These are phyloP conservation scores for Rhodotorula taiwanensis DNA, from an alignment of 768 basidiomycete species.

Conservation along the genomic window DNA sequence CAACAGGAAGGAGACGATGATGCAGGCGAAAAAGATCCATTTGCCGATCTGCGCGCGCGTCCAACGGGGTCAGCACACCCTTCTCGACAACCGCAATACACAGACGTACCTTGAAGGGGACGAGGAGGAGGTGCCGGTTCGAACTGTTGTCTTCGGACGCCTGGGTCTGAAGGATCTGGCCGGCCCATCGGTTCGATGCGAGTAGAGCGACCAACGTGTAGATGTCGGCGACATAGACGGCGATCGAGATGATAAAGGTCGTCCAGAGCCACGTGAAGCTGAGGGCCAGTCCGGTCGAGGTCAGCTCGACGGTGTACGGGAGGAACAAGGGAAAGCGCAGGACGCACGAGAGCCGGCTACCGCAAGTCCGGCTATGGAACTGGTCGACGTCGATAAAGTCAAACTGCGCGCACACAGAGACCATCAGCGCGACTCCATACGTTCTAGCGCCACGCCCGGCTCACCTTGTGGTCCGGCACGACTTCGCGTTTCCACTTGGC, in stretches of 20 bases:
- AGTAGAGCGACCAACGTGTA: constrained; percentile 97
- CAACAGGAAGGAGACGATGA: constrained; percentile 94
- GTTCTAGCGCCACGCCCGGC: constrained; percentile 23
- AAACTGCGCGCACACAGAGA: constrained; percentile 55
- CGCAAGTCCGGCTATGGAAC: constrained; percentile 78
- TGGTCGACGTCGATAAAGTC: constrained; percentile 93
- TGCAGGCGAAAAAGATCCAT: constrained; percentile 96
- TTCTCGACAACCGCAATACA: neutral
- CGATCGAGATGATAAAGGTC: constrained; percentile 87
- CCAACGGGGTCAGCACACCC: neutral
- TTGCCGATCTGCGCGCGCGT: constrained; percentile 56
- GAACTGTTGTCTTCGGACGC: constrained; percentile 46
- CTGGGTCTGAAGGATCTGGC: constrained; percentile 78
- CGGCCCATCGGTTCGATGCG: constrained; percentile 80
- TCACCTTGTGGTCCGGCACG: constrained; percentile 94
- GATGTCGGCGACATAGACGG: constrained; percentile 95
- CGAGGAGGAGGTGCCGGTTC: constrained; percentile 68
- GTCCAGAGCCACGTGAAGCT: constrained; percentile 92
- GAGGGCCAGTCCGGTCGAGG: neutral
- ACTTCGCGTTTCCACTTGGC: constrained; percentile 74
- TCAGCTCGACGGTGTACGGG: neutral
- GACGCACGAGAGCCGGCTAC: constrained; percentile 76
- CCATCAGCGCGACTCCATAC: too few relatives aligned
- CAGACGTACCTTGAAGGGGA: constrained; percentile 56
- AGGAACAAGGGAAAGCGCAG: neutral